A percentile compares a stretch with the other conserved stretches of the same genome.
These are phyloP conservation scores for Ophiocordyceps camponoti-saundersi DNA, from an alignment of 2,329 filamentous ascomycete genomes.

Conservation along the genomic window DNA sequence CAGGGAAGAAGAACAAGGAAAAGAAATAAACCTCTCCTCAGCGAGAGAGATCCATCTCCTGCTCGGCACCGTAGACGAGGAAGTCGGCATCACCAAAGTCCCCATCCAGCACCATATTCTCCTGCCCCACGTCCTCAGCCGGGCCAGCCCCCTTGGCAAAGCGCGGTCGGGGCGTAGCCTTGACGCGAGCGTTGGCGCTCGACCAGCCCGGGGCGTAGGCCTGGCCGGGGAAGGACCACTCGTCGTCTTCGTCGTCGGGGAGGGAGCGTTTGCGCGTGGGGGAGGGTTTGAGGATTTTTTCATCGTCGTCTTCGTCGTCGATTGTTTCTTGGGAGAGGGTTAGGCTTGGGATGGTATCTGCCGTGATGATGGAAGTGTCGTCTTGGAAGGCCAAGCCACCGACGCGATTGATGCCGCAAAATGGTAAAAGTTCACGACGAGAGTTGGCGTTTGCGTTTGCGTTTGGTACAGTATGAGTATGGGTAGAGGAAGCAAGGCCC, in stretches of 20 bases:
- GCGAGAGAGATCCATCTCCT: constrained; percentile 21
- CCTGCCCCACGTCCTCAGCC: constrained; percentile 18
- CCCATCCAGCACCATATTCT: constrained; percentile 25
- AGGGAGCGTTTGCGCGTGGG: constrained; percentile 30
- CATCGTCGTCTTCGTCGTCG: constrained; percentile 10
- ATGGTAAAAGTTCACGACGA: constrained; percentile 53
- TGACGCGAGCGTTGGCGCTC: constrained; percentile 21
- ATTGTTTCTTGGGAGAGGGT: constrained; percentile 39
- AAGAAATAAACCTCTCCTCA: neutral
- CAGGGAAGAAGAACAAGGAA: neutral
- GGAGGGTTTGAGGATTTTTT: neutral
- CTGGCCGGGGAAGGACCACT: constrained; percentile 1
- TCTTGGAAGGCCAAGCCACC: constrained; percentile 51
- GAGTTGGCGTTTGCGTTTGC: constrained; percentile 8
- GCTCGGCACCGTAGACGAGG: constrained; percentile 25
- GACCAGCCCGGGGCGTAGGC: neutral
- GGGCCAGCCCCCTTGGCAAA: constrained; percentile 8
- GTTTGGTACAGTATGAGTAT: neutral
- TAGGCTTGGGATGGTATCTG: constrained; percentile 27
- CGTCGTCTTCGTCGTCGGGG: constrained; percentile 22
- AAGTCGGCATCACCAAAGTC: constrained; percentile 61
- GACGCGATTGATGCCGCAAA: constrained; percentile 64
- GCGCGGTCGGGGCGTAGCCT: constrained; percentile 28
- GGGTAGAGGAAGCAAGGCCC: constrained; percentile 3
- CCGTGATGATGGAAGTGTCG: constrained; percentile 13